Conservation (phyloP, 805 yeast genomes). For the Sporopachydermia lactativora region DNA sequence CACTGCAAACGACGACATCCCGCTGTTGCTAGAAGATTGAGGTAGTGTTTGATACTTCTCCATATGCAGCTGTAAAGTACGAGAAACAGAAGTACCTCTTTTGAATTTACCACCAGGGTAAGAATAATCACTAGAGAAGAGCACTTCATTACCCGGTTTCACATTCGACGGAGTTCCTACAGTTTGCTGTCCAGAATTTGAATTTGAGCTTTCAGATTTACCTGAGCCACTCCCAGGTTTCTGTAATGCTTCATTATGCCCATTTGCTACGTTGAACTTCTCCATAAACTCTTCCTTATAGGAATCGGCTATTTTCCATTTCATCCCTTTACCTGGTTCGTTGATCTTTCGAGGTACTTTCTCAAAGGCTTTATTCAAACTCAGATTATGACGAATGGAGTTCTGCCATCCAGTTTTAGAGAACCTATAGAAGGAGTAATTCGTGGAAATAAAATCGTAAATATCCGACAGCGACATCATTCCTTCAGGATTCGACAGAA, state of each 20-base stretch:
- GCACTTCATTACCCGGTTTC: neutral
- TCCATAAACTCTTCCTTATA: conserved; percentile 74
- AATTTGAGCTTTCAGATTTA: neutral
- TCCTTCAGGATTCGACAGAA: conserved; percentile 75
- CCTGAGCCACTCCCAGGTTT: neutral
- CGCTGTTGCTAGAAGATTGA: neutral
- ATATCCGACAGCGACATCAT: conserved; percentile 83
- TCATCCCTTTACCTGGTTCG: conserved; percentile 99
- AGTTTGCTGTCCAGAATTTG: neutral
- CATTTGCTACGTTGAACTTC: conserved; percentile 48
- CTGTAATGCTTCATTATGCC: neutral
- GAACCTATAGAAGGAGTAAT: conserved; percentile 83
- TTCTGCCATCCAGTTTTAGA: conserved; percentile 98
- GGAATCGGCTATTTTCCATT: conserved; percentile 88
- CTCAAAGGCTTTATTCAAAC: conserved; percentile 92
- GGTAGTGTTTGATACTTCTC: conserved; percentile 13
- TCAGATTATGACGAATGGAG: conserved; percentile 88
- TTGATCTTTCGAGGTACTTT: conserved; percentile 91
- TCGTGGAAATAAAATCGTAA: conserved; percentile 77
- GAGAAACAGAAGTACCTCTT: conserved; percentile 69
- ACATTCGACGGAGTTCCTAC: neutral
- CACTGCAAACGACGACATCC: neutral
- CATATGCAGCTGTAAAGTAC: conserved; percentile 66
- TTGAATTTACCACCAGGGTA: conserved; percentile 32
- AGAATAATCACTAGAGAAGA: neutral